phyloP scores from a whole-genome alignment of 345 rosid species.

The Barbarea vulgaris region DNA sequence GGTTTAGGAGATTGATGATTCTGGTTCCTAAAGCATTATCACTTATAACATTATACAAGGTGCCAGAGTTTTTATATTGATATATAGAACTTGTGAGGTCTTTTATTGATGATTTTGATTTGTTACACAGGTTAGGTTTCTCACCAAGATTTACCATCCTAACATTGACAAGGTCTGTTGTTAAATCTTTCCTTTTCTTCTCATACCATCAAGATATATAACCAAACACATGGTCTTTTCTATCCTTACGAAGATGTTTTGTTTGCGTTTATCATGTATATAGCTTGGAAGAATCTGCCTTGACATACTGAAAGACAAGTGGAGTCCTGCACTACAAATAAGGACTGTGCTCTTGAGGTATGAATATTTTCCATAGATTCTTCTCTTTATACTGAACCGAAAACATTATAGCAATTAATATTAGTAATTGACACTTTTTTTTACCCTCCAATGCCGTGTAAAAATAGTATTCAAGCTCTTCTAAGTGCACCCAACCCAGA shows the following conservation, averaged over 20 bases:
- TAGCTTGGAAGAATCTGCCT: slow-evolving; percentile 99
- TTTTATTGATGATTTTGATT: not conserved
- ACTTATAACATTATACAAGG: not conserved
- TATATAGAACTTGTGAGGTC: not conserved
- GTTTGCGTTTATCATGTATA: slow-evolving; percentile 13
- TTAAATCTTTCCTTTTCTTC: slow-evolving; percentile 1
- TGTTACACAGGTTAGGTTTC: slow-evolving; percentile 88
- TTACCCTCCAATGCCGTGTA: not conserved
- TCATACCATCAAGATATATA: not conserved
- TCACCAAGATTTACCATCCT: slow-evolving; percentile 97
- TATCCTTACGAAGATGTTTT: slow-evolving; percentile 14
- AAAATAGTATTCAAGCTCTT: slow-evolving; percentile 78
- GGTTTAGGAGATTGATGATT: not conserved
- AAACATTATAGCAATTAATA: not conserved
- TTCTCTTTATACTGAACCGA: not conserved
- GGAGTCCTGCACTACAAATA: slow-evolving; percentile 99
- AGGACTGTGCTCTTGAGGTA: slow-evolving; percentile 97
- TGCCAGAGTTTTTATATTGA: not conserved
- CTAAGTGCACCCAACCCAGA: slow-evolving; percentile 98
- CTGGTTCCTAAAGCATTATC: slow-evolving; percentile 9
- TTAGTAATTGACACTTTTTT: not conserved
- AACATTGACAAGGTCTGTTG: slow-evolving; percentile 89
- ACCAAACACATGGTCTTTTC: slow-evolving; percentile 13
- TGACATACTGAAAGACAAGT: slow-evolving; percentile 97
- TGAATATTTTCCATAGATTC: not conserved